phyloP scores from a whole-genome alignment of 306 rosid species.

The Medicago ruthenica region DNA sequence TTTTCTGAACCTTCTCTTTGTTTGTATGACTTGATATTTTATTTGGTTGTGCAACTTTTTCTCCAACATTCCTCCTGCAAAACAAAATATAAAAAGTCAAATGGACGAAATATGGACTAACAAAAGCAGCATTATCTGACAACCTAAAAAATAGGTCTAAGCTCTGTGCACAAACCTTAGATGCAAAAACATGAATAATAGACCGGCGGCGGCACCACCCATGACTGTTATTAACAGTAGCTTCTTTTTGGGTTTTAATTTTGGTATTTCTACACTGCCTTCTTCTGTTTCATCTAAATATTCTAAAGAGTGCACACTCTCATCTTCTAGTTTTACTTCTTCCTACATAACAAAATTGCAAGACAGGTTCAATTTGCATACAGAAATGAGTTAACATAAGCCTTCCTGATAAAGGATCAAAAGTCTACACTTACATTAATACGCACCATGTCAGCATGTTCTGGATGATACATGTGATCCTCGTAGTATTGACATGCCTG shows the following conservation, averaged over 20 bases:
- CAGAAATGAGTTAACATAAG: conserved; percentile 24
- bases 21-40: conserved; percentile 35
- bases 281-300: conserved; percentile 27
- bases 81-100: background rate
- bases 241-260: conserved; percentile 43
- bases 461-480: conserved; percentile 35
- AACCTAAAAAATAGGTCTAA: conserved; percentile 15
- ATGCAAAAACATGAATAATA: conserved; percentile 49
- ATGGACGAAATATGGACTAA: conserved; percentile 20
- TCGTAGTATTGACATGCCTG: conserved; percentile 23
- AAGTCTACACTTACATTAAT: conserved; percentile 42
- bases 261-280: conserved; percentile 29
- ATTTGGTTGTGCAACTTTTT: conserved; percentile 42
- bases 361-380: conserved; percentile 22
- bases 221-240: conserved; percentile 52
- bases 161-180: conserved; percentile 52
- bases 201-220: conserved; percentile 59
- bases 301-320: conserved; percentile 27
- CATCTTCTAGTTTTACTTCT: conserved; percentile 43
- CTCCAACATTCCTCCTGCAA: conserved; percentile 47
- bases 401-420: conserved; percentile 37
- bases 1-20: conserved; percentile 44
- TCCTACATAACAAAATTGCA: conserved; percentile 46
- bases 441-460: conserved; percentile 29
- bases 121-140: conserved; percentile 24